Evolutionary conservation across 1,284 basidiomycete species (phyloP).

Genomic region (Rhodofomes roseus): DNA sequence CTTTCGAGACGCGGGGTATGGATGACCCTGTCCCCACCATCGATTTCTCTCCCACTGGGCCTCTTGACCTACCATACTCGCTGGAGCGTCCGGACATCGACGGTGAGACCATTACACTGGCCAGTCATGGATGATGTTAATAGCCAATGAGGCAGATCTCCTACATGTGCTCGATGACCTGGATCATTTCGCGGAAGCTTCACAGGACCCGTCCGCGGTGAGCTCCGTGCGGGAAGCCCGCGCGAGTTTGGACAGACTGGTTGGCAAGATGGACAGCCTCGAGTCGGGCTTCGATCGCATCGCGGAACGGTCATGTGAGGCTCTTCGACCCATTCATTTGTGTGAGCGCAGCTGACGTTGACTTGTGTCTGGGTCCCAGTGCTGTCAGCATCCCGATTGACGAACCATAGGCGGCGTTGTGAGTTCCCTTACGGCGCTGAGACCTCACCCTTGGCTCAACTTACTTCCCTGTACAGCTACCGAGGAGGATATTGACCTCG

Average conservation of each 20-base stretch:
- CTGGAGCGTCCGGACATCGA: conserved; percentile 73
- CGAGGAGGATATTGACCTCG: conserved; percentile 68
- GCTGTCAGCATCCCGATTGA: conserved; percentile 66
- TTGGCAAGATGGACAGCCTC: conserved; percentile 72
- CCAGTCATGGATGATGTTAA: background rate
- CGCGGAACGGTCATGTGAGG: conserved; percentile 72
- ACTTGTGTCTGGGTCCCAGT: conserved; percentile 37
- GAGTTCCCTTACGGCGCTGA: conserved; percentile 28
- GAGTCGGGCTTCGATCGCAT: conserved; percentile 78
- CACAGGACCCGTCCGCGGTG: conserved; percentile 41
- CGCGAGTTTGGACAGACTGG: conserved; percentile 57
- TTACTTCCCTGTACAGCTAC: conserved; percentile 38
- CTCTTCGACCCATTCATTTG: conserved; percentile 13
- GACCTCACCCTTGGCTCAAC: background rate
- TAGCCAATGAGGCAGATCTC: conserved; percentile 42
- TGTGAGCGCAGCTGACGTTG: background rate
- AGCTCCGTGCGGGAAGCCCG: conserved; percentile 63
- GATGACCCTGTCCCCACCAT: conserved; percentile 73
- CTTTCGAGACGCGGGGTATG: conserved; percentile 74
- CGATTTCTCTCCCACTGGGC: conserved; percentile 69
- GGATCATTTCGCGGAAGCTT: conserved; percentile 47
- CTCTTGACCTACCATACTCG: conserved; percentile 44
- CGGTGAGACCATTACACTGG: conserved; percentile 39
- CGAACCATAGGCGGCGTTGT: conserved; percentile 66
- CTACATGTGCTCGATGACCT: conserved; percentile 64